phyloP scores from a whole-genome alignment of 1,284 basidiomycete genomes.

The Amylostereum chailletii region DNA sequence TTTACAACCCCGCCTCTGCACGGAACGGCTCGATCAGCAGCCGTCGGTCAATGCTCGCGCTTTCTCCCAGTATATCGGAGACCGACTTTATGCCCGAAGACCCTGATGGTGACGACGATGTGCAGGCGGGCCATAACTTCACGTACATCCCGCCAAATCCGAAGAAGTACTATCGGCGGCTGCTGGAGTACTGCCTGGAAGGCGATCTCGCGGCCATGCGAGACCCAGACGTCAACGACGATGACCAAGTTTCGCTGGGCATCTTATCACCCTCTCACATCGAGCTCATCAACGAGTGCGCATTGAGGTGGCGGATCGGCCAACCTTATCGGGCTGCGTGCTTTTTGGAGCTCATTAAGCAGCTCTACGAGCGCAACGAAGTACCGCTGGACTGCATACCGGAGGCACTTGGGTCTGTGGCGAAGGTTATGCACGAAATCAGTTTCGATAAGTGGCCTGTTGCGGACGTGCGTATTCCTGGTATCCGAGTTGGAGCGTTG shows the following conservation, averaged over 20 bases:
- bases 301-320: constrained; percentile 83
- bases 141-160: constrained; percentile 91
- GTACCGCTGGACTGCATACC: constrained; percentile 93
- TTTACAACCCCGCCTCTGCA: constrained; percentile 37
- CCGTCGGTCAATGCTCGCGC: constrained; percentile 44
- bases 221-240: constrained; percentile 80
- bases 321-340: constrained; percentile 72
- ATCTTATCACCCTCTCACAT: constrained; percentile 83
- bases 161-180: constrained; percentile 73
- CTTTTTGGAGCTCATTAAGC: constrained; percentile 83
- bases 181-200: constrained; percentile 80
- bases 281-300: constrained; percentile 83
- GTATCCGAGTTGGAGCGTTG: too few species aligned
- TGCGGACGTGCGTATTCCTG: constrained; percentile 57
- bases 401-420: constrained; percentile 75
- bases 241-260: constrained; percentile 92
- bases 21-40: constrained; percentile 59
- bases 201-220: constrained; percentile 87
- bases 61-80: constrained; percentile 28
- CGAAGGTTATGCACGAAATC: constrained; percentile 62
- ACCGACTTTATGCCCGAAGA: constrained; percentile 26
- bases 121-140: constrained; percentile 65
- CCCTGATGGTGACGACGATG: constrained; percentile 55
- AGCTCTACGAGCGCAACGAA: constrained; percentile 83
- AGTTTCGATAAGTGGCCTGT: constrained; percentile 73